Percentiles rank a stretch among this genome's conserved stretches.
phyloP scores from a whole-genome alignment of 768 basidiomycete genomes.

The Mycena alexandri region DNA sequence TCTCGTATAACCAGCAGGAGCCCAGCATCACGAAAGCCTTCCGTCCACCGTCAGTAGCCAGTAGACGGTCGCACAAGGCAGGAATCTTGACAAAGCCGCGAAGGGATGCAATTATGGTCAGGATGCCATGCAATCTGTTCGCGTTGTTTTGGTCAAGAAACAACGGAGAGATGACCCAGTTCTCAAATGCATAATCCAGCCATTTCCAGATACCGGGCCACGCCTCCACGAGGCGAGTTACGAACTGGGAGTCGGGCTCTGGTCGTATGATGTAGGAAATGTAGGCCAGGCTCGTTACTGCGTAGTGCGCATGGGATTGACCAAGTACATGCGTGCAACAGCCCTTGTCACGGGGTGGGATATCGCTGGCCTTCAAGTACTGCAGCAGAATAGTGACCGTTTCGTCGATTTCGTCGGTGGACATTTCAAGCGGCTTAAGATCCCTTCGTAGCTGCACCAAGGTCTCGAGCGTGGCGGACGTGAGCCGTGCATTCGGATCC shows the following conservation, averaged over 20 bases:
- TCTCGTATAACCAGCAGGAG: constrained; percentile 37
- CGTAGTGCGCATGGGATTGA: constrained; percentile 33
- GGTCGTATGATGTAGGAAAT: constrained; percentile 32
- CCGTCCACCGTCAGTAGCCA: constrained; percentile 21
- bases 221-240: constrained; percentile 22
- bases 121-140: constrained; percentile 28
- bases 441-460: constrained; percentile 10
- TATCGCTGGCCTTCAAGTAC: constrained; percentile 31
- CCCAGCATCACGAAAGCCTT: constrained; percentile 30
- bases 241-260: constrained; percentile 27
- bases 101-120: constrained; percentile 27
- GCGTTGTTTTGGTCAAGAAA: constrained; percentile 7
- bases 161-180: constrained; percentile 35
- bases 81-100: constrained; percentile 38
- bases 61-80: constrained; percentile 26
- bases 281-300: constrained; percentile 22
- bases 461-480: constrained; percentile 22
- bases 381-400: constrained; percentile 21
- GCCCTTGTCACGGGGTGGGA: constrained; percentile 31
- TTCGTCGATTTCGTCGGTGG: constrained; percentile 28
- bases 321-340: constrained; percentile 31
- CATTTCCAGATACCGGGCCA: constrained; percentile 36
- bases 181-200: constrained; percentile 33
- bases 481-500: constrained; percentile 34
- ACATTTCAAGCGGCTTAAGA: constrained; percentile 25